phyloP scores from a whole-genome alignment of 352 stramenopile species.

The Pythium aquatile region DNA sequence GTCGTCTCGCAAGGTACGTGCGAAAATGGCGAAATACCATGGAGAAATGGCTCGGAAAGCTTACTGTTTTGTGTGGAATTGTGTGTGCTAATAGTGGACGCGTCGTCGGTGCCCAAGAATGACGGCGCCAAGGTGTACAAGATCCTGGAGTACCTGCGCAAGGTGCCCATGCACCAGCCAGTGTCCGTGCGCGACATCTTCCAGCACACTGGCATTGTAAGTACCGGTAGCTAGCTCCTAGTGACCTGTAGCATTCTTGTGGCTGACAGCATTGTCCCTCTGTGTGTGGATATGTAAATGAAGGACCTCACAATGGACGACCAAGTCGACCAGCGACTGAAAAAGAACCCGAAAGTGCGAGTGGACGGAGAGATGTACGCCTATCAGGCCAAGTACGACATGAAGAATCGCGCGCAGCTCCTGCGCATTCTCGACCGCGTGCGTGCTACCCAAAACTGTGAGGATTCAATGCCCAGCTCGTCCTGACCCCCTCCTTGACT shows the following conservation, averaged over 20 bases:
- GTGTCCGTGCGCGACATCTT: slow-evolving; percentile 72
- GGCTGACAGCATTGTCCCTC: no score
- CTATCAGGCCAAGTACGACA: slow-evolving; percentile 89
- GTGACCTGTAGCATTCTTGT: no score
- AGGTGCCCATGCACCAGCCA: slow-evolving; percentile 75
- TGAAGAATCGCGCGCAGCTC: slow-evolving; percentile 79
- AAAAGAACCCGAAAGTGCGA: slow-evolving; percentile 87
- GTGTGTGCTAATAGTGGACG: slow-evolving; percentile 46
- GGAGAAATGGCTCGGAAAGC: neutral
- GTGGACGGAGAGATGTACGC: slow-evolving; percentile 73
- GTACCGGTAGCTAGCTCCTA: slow-evolving; percentile 11
- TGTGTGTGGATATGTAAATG: neutral
- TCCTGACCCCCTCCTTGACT: no score
- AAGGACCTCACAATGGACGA: slow-evolving; percentile 80
- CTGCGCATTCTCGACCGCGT: slow-evolving; percentile 78
- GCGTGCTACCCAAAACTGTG: neutral
- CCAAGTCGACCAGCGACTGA: slow-evolving; percentile 80
- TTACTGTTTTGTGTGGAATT: neutral
- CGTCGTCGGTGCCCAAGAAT: slow-evolving; percentile 80
- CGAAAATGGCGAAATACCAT: neutral
- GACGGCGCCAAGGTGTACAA: slow-evolving; percentile 86
- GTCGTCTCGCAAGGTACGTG: slow-evolving; percentile 57
- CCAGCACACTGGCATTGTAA: slow-evolving; percentile 81
- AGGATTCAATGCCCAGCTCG: no score
- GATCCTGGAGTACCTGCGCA: slow-evolving; percentile 84